phyloP scores from a whole-genome alignment of 495 filamentous ascomycete genomes.

The Penicillium herquei region DNA sequence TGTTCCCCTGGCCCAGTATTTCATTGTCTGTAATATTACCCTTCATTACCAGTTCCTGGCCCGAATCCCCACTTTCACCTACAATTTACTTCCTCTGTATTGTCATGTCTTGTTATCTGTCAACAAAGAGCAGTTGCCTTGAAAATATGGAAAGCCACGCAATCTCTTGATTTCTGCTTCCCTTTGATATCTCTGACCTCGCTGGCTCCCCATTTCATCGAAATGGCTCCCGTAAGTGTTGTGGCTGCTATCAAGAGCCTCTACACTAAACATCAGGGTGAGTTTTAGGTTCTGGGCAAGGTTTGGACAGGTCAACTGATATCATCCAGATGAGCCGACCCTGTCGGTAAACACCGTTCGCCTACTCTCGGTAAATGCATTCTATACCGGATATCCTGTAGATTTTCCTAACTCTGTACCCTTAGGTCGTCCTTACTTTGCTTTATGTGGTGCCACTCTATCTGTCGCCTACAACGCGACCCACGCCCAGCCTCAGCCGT shows the following conservation, averaged over 20 bases:
- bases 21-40: background rate
- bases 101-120: too few species aligned
- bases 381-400: background rate
- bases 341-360: constrained; percentile 48
- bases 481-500: constrained; percentile 75
- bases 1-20: too few species aligned
- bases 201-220: too few species aligned
- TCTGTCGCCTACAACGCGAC: constrained; percentile 72
- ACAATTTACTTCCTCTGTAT: too few species aligned
- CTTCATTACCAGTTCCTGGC: background rate
- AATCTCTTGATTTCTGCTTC: background rate
- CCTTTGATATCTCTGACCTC: background rate
- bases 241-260: constrained; percentile 36
- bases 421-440: constrained; percentile 70
- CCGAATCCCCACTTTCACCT: background rate
- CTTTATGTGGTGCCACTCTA: constrained; percentile 93
- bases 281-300: background rate
- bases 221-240: constrained; percentile 40
- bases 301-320: constrained; percentile 1
- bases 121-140: background rate
- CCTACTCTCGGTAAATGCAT: constrained; percentile 46
- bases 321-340: constrained; percentile 40
- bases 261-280: constrained; percentile 39
- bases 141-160: background rate
- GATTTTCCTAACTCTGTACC: constrained; percentile 6